Evolutionary conservation across 2,329 filamentous ascomycete genomes (phyloP).

Genomic region (Cryphonectria nitschkei): DNA sequence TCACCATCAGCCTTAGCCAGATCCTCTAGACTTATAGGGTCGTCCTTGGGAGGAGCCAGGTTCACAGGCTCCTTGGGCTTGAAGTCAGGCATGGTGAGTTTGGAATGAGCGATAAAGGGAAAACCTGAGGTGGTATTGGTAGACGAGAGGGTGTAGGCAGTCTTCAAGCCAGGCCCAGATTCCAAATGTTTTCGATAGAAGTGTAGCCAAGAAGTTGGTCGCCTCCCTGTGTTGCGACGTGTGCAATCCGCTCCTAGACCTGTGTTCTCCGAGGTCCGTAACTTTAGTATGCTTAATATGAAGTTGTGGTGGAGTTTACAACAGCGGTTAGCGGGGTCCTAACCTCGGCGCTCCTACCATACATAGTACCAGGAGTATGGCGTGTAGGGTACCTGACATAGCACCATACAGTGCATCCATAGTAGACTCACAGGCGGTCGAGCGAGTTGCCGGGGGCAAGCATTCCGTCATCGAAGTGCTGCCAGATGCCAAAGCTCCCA

Average conservation of each 20-base stretch:
- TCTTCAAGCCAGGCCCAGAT: background rate
- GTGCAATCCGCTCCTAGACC: background rate
- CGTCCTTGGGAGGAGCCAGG: slow-evolving; percentile 83
- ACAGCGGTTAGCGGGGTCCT: background rate
- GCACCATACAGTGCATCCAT: background rate
- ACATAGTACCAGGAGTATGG: background rate
- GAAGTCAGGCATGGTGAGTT: slow-evolving; percentile 64
- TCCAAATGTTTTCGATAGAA: background rate
- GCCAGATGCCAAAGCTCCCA: slow-evolving; percentile 9
- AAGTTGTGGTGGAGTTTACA: background rate
- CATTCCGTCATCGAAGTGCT: slow-evolving; percentile 21
- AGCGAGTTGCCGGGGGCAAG: background rate
- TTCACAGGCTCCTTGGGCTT: slow-evolving; percentile 77
- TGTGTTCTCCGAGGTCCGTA: background rate
- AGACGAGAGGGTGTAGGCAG: background rate
- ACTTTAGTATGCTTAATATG: background rate
- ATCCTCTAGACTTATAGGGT: slow-evolving; percentile 80
- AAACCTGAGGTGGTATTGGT: background rate
- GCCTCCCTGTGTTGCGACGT: background rate
- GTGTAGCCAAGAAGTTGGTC: background rate
- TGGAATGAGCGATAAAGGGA: background rate
- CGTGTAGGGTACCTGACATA: background rate
- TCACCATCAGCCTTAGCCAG: slow-evolving; percentile 82
- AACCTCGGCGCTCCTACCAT: background rate
- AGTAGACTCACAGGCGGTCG: background rate